phyloP scores from a whole-genome alignment of 176 grass and related monocot species.

The Dendrocalamus sinicus region DNA sequence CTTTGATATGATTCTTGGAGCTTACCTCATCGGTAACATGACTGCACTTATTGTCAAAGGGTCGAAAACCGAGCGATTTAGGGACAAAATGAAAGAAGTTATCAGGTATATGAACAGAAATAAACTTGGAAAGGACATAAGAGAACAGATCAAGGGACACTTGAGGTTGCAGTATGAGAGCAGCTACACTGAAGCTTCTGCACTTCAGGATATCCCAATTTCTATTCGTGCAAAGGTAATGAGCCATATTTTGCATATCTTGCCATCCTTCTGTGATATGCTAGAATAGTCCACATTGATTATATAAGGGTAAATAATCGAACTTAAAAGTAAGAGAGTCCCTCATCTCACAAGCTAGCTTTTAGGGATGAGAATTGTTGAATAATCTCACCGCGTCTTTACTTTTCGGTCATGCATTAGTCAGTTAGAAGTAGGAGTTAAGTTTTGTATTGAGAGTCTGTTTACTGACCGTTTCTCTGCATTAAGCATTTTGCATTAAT shows the following conservation, averaged over 20 bases:
- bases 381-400: too few relatives aligned
- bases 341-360: too few relatives aligned
- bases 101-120: conserved; percentile 97
- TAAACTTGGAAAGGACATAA: conserved; percentile 79
- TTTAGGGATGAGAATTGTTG: too few relatives aligned
- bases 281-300: too few relatives aligned
- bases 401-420: too few relatives aligned
- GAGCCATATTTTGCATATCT: background rate
- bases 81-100: conserved; percentile 99
- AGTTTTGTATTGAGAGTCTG: too few relatives aligned
- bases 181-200: conserved; percentile 87
- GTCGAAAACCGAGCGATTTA: conserved; percentile 88
- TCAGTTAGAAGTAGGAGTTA: too few relatives aligned
- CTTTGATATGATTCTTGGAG: conserved; percentile 99
- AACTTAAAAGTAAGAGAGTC: too few relatives aligned
- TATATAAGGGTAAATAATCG: too few relatives aligned
- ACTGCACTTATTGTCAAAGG: conserved; percentile 99
- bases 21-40: conserved; percentile 98
- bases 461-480: too few relatives aligned
- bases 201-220: conserved; percentile 91
- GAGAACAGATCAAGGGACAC: conserved; percentile 91
- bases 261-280: background rate
- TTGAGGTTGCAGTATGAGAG: conserved; percentile 92
- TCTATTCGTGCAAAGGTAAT: conserved; percentile 91
- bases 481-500: too few relatives aligned